These are phyloP conservation scores for Glaciozyma martinii DNA, from an alignment of 768 basidiomycete genomes.

Conservation along the genomic window DNA sequence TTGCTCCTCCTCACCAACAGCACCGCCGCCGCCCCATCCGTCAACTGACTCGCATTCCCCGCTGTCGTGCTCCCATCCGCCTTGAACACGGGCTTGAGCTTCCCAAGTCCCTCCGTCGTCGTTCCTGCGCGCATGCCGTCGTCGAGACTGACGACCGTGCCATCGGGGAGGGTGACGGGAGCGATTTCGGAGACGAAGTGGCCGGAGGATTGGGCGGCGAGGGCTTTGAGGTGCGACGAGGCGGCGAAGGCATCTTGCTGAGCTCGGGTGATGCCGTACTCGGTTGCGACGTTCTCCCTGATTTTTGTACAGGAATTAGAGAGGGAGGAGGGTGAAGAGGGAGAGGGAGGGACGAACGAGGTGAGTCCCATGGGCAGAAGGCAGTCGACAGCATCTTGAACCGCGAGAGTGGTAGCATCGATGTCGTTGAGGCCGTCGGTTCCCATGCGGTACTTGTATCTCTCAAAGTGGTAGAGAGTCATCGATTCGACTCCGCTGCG, in stretches of 20 bases:
- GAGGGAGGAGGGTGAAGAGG: too few species aligned
- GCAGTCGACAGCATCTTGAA: constrained; percentile 45
- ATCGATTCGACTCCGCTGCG: constrained; percentile 39
- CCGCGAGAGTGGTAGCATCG: not conserved
- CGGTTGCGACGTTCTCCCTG: constrained; percentile 63
- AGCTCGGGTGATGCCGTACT: constrained; percentile 59
- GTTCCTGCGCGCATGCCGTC: constrained; percentile 82
- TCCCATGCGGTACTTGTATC: not conserved
- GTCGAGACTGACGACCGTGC: constrained; percentile 61
- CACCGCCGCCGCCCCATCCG: not conserved
- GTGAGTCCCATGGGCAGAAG: constrained; percentile 51
- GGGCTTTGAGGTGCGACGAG: constrained; percentile 72
- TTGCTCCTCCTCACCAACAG: not conserved
- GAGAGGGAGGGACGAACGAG: constrained; percentile 12
- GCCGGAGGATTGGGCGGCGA: constrained; percentile 66
- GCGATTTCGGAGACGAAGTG: constrained; percentile 76
- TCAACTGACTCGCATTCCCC: constrained; percentile 11
- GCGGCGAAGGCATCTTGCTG: constrained; percentile 67
- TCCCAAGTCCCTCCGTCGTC: constrained; percentile 63
- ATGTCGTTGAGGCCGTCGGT: not conserved
- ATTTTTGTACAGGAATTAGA: too few species aligned
- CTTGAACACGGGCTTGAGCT: constrained; percentile 80
- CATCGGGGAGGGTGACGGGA: constrained; percentile 50
- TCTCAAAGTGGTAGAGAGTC: constrained; percentile 30
- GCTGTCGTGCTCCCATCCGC: constrained; percentile 45